phyloP scores from a whole-genome alignment of 164 flowering plant species.

The Kalanchoe fedtschenkoi region DNA sequence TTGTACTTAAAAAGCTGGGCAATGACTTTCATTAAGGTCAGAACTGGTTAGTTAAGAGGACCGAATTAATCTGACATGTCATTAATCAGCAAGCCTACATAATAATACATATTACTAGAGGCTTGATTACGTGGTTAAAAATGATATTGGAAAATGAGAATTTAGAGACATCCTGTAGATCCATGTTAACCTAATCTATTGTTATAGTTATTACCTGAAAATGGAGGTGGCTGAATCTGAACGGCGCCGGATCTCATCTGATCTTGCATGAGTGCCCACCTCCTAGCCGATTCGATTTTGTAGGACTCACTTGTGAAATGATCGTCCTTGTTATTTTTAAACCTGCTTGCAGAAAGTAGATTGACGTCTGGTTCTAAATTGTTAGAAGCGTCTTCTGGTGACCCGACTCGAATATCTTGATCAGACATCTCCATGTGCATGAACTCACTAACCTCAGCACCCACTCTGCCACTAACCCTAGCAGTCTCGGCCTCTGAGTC shows the following conservation, averaged over 20 bases:
- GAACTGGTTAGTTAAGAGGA: too few species aligned
- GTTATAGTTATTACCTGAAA: constrained; percentile 14
- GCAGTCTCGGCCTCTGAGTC: constrained; percentile 39
- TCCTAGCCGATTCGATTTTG: constrained; percentile 25
- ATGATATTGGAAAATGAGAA: too few species aligned
- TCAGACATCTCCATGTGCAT: constrained; percentile 80
- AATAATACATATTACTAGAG: too few species aligned
- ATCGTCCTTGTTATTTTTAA: constrained; percentile 12
- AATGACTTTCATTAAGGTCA: too few species aligned
- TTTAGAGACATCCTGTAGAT: too few species aligned
- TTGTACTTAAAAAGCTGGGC: too few species aligned
- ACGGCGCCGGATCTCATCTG: constrained; percentile 14
- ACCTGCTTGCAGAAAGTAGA: constrained; percentile 17
- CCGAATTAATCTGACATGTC: too few species aligned
- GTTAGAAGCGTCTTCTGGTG: constrained; percentile 73
- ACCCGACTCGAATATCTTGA: constrained; percentile 57
- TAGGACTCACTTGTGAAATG: constrained; percentile 25
- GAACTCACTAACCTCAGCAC: constrained; percentile 48
- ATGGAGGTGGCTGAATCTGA: constrained; percentile 23
- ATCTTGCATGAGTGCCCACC: constrained; percentile 32
- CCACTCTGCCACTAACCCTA: background rate
- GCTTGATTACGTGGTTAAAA: too few species aligned
- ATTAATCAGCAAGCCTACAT: too few species aligned
- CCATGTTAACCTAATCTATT: too few species aligned
- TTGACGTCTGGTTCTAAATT: constrained; percentile 50